Evolutionary conservation across 306 rosid genomes (phyloP).

Genomic region (Pterocarpus macrocarpus): DNA sequence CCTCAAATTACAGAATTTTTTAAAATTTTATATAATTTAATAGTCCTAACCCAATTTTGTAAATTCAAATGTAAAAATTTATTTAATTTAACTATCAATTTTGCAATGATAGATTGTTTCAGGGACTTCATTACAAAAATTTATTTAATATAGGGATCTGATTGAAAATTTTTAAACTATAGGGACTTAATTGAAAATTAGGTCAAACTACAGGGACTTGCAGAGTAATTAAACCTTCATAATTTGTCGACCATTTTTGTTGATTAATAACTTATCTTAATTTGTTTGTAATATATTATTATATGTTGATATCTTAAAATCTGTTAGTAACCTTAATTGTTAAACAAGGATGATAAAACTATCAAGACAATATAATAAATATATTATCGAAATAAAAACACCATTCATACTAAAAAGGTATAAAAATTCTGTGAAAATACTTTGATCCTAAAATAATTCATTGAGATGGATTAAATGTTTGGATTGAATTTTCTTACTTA

Average conservation of each 20-base stretch:
- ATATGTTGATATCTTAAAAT: background rate
- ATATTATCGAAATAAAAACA: background rate
- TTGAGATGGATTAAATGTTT: constrained; percentile 5
- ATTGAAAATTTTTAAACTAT: no score
- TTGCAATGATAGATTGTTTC: no score
- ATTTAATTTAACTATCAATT: no score
- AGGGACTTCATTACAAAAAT: no score
- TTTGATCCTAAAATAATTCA: background rate
- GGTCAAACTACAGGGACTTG: no score
- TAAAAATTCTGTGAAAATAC: background rate
- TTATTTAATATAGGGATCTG: no score
- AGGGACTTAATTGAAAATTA: no score
- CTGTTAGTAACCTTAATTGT: background rate
- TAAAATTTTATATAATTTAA: no score
- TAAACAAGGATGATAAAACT: background rate
- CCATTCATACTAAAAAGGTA: background rate
- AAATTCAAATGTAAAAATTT: no score
- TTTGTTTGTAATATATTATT: background rate
- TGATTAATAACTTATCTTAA: background rate
- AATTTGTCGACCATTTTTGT: background rate
- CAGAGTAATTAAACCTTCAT: no score
- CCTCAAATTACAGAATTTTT: no score
- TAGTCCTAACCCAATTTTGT: no score
- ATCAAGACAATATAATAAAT: background rate
- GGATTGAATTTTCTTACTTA: background rate